Base-by-base conservation (phyloP, 1,284 basidiomycete genomes). In the Trametes versicolor region DNA sequence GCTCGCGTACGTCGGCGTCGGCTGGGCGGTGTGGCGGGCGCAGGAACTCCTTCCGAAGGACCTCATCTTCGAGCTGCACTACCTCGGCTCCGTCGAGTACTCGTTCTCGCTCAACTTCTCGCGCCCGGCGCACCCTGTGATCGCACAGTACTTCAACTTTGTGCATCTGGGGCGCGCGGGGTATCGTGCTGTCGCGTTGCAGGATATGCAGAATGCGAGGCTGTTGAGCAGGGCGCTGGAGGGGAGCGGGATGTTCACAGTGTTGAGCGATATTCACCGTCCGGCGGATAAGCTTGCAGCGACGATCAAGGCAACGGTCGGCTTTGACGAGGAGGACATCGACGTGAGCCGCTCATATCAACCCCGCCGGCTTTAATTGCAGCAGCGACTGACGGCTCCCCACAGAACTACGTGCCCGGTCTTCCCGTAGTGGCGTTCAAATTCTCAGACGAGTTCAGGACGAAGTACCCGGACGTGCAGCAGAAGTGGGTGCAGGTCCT, bases 21-120 rank as follows among this genome's bases (percentile, higher is more conserved):
- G 95, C 37, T 96, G 93, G 92, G 86, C 95, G 47, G 79, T 97
- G 68, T 97, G 93, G 93, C 84, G 93, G 59, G 86, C 90, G 72
- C 88, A 91, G 77, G 79, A 85, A 51, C 85, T 86, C 75, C 85
- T 96, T 17, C 94, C 94, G 1, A 94, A 95, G 75, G 94, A 96
- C 67, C 87, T 97, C 67, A 92, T 98, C 70, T 98, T 99, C 74
- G 96, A 98, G 78, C 86, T 98, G 23, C 95, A 97, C 77, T 96
- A 94, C 71, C 79, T 85, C 54, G 83, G 82, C 19, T 81, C 78
- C 0, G 82, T 85, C 62, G 86, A 89, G 71, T 87, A 87, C 73
- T 83, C 91, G 0, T 98, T 97, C 83, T 97, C 95, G 29, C 86
- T 98, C 74, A 98, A 99, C 83, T 99, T 99, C 78, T 95, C 93